Conservation (phyloP, 148 eudicot genomes). For the Dianthus caryophyllus region DNA sequence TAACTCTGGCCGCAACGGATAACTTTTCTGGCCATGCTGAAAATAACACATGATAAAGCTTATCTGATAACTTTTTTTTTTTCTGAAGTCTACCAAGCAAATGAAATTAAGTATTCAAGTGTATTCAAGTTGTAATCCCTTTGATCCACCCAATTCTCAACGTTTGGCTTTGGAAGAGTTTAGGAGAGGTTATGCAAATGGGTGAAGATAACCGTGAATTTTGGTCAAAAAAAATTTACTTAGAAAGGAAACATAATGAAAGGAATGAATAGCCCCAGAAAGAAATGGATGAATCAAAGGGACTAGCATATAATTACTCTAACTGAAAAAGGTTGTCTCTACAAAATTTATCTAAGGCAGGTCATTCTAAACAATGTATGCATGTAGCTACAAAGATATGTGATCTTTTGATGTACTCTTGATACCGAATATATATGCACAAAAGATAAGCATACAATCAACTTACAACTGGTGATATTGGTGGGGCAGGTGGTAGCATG, state of each 20-base stretch:
- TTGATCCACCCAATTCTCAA: too few relatives aligned
- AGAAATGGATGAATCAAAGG: too few relatives aligned
- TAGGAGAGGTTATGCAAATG: too few relatives aligned
- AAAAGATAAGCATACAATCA: background rate
- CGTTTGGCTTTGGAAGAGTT: too few relatives aligned
- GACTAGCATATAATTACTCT: too few relatives aligned
- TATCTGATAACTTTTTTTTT: background rate
- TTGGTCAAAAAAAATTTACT: too few relatives aligned
- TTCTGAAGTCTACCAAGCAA: conserved; percentile 1
- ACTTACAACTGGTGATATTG: background rate
- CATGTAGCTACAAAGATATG: background rate
- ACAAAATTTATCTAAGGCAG: background rate
- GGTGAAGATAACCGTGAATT: too few relatives aligned
- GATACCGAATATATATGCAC: background rate
- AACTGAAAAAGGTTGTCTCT: background rate
- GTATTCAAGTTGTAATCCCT: too few relatives aligned
- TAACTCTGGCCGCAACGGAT: conserved; percentile 93
- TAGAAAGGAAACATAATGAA: too few relatives aligned
- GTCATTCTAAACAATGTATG: background rate
- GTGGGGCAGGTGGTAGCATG: background rate
- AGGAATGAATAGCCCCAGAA: too few relatives aligned
- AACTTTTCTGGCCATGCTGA: conserved; percentile 98
- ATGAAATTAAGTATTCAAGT: too few relatives aligned
- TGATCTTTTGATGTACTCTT: background rate
- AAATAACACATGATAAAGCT: conserved; percentile 19